Evolutionary conservation across 805 yeast species (phyloP).

Genomic region (Hanseniaspora hatyaiensis): DNA sequence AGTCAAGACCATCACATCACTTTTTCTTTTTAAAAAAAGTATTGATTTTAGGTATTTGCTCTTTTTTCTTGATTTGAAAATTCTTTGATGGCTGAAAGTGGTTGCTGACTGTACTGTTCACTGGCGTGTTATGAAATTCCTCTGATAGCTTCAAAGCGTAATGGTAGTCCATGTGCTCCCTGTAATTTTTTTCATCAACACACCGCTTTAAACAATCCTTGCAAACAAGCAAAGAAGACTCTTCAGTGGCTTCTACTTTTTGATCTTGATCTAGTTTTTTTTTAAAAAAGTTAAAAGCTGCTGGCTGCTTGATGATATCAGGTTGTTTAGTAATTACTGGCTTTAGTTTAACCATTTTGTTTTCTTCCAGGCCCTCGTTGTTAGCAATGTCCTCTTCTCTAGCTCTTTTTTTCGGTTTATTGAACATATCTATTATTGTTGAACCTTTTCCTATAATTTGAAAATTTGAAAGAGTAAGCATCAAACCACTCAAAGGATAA

Average conservation of each 20-base stretch:
- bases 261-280: no score
- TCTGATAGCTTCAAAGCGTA: conserved; percentile 40
- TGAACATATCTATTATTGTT: conserved; percentile 28
- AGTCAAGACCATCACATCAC: no score
- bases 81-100: background rate
- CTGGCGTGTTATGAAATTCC: conserved; percentile 30
- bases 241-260: background rate
- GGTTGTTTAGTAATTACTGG: no score
- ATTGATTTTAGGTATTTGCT: background rate
- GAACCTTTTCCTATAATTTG: conserved; percentile 32
- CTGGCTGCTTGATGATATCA: no score
- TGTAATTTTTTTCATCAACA: conserved; percentile 17
- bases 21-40: conserved; percentile 3
- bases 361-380: background rate
- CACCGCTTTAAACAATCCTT: no score
- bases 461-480: conserved; percentile 45
- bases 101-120: no score
- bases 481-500: conserved; percentile 42
- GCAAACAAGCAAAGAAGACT: no score
- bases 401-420: background rate
- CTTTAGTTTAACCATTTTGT: background rate
- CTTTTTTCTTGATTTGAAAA: background rate
- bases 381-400: background rate
- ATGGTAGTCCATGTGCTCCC: conserved; percentile 47
- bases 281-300: background rate